Conservation (phyloP, 2,329 filamentous ascomycete species). For the Fusarium vanettenii region DNA sequence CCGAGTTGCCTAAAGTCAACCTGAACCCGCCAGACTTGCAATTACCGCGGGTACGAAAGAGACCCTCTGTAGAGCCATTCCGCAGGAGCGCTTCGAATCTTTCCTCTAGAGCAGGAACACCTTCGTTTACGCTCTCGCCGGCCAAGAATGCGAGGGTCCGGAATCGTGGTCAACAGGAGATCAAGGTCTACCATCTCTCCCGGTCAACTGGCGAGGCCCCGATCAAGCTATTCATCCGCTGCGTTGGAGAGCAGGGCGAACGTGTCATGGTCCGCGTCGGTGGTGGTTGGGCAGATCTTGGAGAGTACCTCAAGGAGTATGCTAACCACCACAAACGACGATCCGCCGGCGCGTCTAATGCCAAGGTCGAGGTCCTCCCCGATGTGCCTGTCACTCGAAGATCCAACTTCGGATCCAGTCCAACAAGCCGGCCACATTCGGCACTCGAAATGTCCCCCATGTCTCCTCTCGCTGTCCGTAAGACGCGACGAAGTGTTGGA, state of each 20-base stretch:
- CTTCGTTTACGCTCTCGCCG: conserved; percentile 77
- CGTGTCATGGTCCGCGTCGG: conserved; percentile 98
- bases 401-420: conserved; percentile 54
- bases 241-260: conserved; percentile 89
- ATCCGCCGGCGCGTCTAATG: conserved; percentile 58
- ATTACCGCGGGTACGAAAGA: conserved; percentile 59
- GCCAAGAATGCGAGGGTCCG: conserved; percentile 64
- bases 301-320: conserved; percentile 94
- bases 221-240: conserved; percentile 93
- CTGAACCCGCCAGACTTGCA: conserved; percentile 70
- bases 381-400: conserved; percentile 43
- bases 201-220: conserved; percentile 85
- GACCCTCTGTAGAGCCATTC: conserved; percentile 55
- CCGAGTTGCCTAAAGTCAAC: conserved; percentile 61
- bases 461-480: conserved; percentile 65
- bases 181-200: conserved; percentile 92
- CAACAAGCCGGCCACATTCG: conserved; percentile 54
- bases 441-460: conserved; percentile 53
- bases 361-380: conserved; percentile 67
- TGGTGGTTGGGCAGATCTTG: conserved; percentile 97
- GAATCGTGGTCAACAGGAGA: conserved; percentile 73
- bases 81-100: conserved; percentile 63
- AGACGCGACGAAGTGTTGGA: conserved; percentile 61
- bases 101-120: conserved; percentile 69
- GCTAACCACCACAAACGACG: conserved; percentile 90